Evolutionary conservation across 1,139 yeast species (phyloP).

Genomic region (Geotrichum fermentans): DNA sequence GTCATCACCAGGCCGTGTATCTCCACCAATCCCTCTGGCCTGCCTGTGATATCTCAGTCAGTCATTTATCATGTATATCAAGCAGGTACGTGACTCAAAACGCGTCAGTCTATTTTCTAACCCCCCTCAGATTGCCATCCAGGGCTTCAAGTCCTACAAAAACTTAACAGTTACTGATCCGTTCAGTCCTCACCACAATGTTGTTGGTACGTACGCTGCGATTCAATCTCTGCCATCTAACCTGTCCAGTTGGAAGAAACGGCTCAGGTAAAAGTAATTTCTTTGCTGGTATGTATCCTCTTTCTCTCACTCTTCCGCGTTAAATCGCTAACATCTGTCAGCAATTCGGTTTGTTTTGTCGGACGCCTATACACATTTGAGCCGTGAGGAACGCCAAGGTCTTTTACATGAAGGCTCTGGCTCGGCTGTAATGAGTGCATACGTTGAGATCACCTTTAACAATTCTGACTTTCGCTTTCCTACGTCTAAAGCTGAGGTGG

Average conservation of each 20-base stretch:
- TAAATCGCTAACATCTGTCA: conserved; percentile 13
- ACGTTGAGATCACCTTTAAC: conserved; percentile 84
- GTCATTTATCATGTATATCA: conserved; percentile 21
- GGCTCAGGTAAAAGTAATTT: conserved; percentile 97
- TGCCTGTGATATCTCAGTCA: background rate
- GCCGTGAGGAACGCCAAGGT: conserved; percentile 85
- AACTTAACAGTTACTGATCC: conserved; percentile 73
- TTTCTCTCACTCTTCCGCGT: no score
- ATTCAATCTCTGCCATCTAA: background rate
- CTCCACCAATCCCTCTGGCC: background rate
- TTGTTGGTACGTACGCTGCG: conserved; percentile 47
- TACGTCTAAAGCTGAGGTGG: conserved; percentile 59
- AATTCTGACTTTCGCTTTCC: conserved; percentile 75
- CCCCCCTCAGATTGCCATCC: conserved; percentile 53
- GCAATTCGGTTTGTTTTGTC: conserved; percentile 91
- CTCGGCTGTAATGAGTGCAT: conserved; percentile 79
- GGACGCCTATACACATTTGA: conserved; percentile 83
- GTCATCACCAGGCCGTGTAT: no score
- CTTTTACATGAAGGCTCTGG: conserved; percentile 81
- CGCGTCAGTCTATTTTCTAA: background rate
- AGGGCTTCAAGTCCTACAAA: conserved; percentile 93
- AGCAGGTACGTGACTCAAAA: conserved; percentile 21
- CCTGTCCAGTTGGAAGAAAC: conserved; percentile 67
- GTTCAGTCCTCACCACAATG: conserved; percentile 78
- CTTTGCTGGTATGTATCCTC: conserved; percentile 49